Percentiles rank a stretch among this genome's conserved stretches.
These are phyloP conservation scores for Vigna nakashimae DNA, from an alignment of 306 rosid species.

Conservation along the genomic window DNA sequence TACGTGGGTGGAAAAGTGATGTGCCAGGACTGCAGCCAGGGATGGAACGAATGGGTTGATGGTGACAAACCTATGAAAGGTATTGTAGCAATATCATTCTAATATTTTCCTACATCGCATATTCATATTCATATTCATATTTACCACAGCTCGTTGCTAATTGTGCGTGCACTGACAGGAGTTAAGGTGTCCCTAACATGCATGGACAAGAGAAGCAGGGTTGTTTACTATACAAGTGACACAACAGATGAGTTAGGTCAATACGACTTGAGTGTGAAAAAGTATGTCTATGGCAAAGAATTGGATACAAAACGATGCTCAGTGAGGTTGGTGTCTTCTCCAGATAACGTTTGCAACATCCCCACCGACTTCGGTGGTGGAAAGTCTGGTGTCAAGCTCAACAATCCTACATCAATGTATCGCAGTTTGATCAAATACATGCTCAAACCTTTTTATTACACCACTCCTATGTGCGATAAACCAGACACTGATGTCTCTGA, in stretches of 20 bases:
- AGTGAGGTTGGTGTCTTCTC: slow-evolving; percentile 78
- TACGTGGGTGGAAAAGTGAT: slow-evolving; percentile 75
- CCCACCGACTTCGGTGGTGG: slow-evolving; percentile 75
- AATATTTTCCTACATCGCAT: background rate
- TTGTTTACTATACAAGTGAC: slow-evolving; percentile 70
- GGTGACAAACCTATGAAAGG: slow-evolving; percentile 75
- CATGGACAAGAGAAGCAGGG: slow-evolving; percentile 69
- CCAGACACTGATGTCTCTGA: slow-evolving; percentile 54
- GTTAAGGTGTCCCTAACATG: slow-evolving; percentile 74
- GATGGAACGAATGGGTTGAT: slow-evolving; percentile 72
- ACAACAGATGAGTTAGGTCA: slow-evolving; percentile 71
- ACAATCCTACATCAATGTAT: slow-evolving; percentile 53
- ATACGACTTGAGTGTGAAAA: slow-evolving; percentile 54
- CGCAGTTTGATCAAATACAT: slow-evolving; percentile 55
- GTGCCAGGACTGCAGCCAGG: slow-evolving; percentile 88
- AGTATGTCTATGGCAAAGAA: slow-evolving; percentile 52
- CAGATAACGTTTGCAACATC: slow-evolving; percentile 72
- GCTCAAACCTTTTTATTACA: slow-evolving; percentile 66
- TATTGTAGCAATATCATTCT: slow-evolving; percentile 14
- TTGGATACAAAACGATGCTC: slow-evolving; percentile 57
- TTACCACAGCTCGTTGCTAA: background rate
- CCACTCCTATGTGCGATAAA: slow-evolving; percentile 74
- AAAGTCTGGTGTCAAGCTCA: slow-evolving; percentile 60
- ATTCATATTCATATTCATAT: slow-evolving; percentile 7
- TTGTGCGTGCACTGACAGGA: slow-evolving; percentile 50